Conservation (phyloP, 1,284 basidiomycete genomes). For the Cerrena zonata region DNA sequence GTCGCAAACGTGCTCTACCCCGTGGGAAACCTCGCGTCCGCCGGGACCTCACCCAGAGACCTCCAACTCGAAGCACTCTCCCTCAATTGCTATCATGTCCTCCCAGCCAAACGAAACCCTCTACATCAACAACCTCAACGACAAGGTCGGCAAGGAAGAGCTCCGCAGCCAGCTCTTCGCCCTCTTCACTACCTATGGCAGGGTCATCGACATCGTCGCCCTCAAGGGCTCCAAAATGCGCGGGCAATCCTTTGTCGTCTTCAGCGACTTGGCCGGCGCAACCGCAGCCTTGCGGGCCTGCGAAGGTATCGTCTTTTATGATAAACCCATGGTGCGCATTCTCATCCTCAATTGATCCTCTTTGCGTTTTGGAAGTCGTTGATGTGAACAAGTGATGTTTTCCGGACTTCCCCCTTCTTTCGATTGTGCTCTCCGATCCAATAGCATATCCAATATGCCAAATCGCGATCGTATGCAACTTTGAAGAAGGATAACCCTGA, state of each 20-base stretch:
- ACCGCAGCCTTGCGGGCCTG: conserved; percentile 88
- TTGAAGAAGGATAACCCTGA: conserved; percentile 66
- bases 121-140: conserved; percentile 92
- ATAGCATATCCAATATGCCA: conserved; percentile 84
- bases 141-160: conserved; percentile 92
- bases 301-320: conserved; percentile 89
- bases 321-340: conserved; percentile 75
- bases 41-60: not conserved
- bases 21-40: not conserved
- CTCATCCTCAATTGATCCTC: conserved; percentile 22
- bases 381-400: conserved; percentile 23
- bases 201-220: conserved; percentile 91
- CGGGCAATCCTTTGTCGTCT: conserved; percentile 96
- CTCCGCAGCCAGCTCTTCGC: conserved; percentile 78
- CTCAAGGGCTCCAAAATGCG: conserved; percentile 82
- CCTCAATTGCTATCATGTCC: conserved; percentile 19
- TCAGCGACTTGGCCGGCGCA: conserved; percentile 80
- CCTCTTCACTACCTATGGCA: conserved; percentile 90
- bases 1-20: not conserved
- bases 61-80: not conserved
- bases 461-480: conserved; percentile 79
- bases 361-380: conserved; percentile 29
- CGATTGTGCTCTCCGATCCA: not conserved
- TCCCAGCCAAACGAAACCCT: conserved; percentile 80
- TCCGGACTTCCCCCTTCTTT: conserved; percentile 14